Conservation (phyloP, 306 rosid species). For the Sicyos baderoa region DNA sequence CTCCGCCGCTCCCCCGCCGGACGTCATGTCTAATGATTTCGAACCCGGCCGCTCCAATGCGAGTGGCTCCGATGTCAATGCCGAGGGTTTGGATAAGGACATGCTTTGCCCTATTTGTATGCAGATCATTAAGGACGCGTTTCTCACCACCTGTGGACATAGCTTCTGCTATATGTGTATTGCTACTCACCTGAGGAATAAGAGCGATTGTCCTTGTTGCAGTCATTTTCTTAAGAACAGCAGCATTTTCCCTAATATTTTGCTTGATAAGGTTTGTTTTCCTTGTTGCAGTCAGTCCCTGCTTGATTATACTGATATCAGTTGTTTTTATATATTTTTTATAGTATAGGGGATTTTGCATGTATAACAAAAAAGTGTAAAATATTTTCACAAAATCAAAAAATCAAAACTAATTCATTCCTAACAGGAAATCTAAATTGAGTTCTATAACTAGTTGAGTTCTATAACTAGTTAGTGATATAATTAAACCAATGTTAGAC, state of each 20-base stretch:
- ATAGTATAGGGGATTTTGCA: no score
- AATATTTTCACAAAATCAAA: no score
- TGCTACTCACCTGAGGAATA: slow-evolving; percentile 80
- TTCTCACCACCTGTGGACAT: slow-evolving; percentile 84
- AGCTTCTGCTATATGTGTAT: slow-evolving; percentile 98
- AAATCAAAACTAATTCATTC: no score
- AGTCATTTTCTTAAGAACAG: slow-evolving; percentile 57
- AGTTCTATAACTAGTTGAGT: no score
- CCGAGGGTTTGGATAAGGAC: slow-evolving; percentile 53
- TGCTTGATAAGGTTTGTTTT: slow-evolving; percentile 68
- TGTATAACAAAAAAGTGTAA: no score
- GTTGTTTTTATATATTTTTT: background rate
- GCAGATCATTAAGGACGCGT: slow-evolving; percentile 85
- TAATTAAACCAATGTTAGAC: no score
- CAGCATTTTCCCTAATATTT: slow-evolving; percentile 66
- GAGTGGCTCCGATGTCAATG: background rate
- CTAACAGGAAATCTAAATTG: no score
- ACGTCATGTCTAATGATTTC: background rate
- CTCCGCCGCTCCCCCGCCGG: background rate
- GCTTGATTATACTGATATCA: background rate
- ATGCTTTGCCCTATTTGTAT: slow-evolving; percentile 91
- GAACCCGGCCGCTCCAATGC: background rate
- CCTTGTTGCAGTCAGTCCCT: background rate
- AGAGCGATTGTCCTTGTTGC: slow-evolving; percentile 96
- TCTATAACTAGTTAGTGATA: no score